A percentile compares a stretch with the other conserved stretches of the same genome.
Conservation (phyloP, 257 asterid species). For the Solanum piurae region DNA sequence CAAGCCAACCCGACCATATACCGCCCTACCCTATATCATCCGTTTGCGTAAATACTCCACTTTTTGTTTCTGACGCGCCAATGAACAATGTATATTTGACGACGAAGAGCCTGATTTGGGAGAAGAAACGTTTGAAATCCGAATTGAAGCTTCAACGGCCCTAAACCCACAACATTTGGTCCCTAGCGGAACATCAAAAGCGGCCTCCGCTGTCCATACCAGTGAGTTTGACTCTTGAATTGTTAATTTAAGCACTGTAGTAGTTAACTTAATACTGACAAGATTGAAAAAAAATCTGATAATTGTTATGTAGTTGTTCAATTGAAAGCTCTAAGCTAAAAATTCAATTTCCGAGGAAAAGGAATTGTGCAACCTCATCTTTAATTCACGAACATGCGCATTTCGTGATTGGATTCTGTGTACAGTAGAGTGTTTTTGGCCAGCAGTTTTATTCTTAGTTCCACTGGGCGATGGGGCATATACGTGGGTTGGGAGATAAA, state of each 20-base stretch:
- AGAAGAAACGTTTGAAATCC: not conserved
- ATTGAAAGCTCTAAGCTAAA: not conserved
- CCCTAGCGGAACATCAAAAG: not conserved
- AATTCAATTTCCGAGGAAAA: not conserved
- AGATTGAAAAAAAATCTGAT: not conserved
- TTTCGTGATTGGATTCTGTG: too few relatives aligned
- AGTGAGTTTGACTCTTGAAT: not conserved
- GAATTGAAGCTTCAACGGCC: not conserved
- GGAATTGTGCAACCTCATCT: not conserved
- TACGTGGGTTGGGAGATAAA: not conserved
- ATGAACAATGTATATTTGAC: not conserved
- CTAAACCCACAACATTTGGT: too few relatives aligned
- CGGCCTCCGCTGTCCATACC: not conserved
- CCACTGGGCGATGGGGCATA: not conserved
- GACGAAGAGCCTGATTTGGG: not conserved
- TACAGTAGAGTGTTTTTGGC: too few relatives aligned
- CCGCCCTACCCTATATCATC: not conserved
- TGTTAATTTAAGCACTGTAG: not conserved
- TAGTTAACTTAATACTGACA: not conserved
- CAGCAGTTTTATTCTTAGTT: not conserved
- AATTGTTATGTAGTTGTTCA: not conserved
- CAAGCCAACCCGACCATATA: too few relatives aligned
- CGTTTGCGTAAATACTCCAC: not conserved
- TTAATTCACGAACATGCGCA: not conserved
- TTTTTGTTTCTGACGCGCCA: not conserved